Evolutionary conservation across 371 early-diverging fungal genomes (phyloP).

Genomic region (Apophysomyces ossiformis): DNA sequence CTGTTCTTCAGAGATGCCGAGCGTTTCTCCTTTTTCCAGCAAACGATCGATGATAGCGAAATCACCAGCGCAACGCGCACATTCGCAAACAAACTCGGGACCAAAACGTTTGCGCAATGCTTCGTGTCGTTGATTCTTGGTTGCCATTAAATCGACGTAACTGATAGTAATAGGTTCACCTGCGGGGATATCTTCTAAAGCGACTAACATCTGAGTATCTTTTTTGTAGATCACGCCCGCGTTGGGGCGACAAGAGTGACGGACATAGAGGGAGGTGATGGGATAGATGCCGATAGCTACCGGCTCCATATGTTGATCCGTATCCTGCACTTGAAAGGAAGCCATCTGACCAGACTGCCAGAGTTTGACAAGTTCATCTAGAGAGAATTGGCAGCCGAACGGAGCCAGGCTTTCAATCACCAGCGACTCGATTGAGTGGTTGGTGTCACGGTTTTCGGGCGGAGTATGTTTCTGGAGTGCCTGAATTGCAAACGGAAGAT

Average conservation of each 20-base stretch:
- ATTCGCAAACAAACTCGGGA: constrained; percentile 30
- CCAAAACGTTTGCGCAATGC: constrained; percentile 52
- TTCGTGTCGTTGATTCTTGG: constrained; percentile 55
- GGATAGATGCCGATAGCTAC: constrained; percentile 81
- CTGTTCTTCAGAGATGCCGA: constrained; percentile 4
- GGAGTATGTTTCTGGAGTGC: constrained; percentile 34
- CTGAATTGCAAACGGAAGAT: constrained; percentile 37
- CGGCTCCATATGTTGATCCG: constrained; percentile 64
- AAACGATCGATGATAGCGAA: constrained; percentile 22
- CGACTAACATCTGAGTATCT: constrained; percentile 53
- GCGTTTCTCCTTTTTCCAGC: constrained; percentile 9
- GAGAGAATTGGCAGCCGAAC: constrained; percentile 29
- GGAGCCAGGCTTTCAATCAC: constrained; percentile 24
- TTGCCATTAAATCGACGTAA: constrained; percentile 72
- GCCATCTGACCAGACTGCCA: constrained; percentile 21
- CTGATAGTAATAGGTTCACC: constrained; percentile 78
- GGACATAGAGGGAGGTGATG: constrained; percentile 68
- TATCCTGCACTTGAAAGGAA: constrained; percentile 30
- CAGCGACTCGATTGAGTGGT: constrained; percentile 14
- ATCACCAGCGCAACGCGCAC: constrained; percentile 35
- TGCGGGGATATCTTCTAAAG: constrained; percentile 60
- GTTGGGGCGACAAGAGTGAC: constrained; percentile 87
- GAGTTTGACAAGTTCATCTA: constrained; percentile 19
- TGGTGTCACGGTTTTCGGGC: not conserved
- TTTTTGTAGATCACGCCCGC: constrained; percentile 61